Evolutionary conservation across 1,284 basidiomycete genomes (phyloP).

Genomic region (Fistulinella cinereoalba): DNA sequence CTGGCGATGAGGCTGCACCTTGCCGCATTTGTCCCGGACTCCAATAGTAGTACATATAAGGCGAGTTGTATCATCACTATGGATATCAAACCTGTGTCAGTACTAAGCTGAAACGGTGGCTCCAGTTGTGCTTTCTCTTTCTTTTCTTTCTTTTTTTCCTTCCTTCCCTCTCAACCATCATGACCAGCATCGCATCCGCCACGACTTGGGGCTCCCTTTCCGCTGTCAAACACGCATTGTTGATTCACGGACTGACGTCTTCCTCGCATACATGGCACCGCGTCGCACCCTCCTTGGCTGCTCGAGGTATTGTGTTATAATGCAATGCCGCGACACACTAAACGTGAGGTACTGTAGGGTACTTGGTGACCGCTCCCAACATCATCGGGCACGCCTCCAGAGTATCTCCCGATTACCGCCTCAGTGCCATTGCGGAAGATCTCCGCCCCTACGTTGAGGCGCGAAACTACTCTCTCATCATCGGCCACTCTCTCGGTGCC

Average conservation of each 20-base stretch:
- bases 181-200: conserved; percentile 13
- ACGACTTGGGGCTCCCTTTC: conserved; percentile 18
- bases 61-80: too few relatives aligned
- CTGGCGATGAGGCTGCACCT: too few relatives aligned
- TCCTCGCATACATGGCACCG: conserved; percentile 23
- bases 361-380: conserved; percentile 25
- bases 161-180: too few relatives aligned
- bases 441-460: conserved; percentile 23
- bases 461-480: conserved; percentile 17
- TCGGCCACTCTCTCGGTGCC: conserved; percentile 27
- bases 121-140: background rate
- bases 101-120: too few relatives aligned
- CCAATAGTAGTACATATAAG: too few relatives aligned
- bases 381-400: conserved; percentile 24
- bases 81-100: too few relatives aligned
- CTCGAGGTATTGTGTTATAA: conserved; percentile 12
- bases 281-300: conserved; percentile 16
- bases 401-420: conserved; percentile 11
- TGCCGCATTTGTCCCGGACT: too few relatives aligned
- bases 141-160: too few relatives aligned
- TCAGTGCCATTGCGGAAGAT: conserved; percentile 16
- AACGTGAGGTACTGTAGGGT: conserved; percentile 15
- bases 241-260: conserved; percentile 24
- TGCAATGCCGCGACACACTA: too few relatives aligned
- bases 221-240: conserved; percentile 15